Evolutionary conservation across 179 eudicot species (phyloP).

Genomic region (Silene coronaria): DNA sequence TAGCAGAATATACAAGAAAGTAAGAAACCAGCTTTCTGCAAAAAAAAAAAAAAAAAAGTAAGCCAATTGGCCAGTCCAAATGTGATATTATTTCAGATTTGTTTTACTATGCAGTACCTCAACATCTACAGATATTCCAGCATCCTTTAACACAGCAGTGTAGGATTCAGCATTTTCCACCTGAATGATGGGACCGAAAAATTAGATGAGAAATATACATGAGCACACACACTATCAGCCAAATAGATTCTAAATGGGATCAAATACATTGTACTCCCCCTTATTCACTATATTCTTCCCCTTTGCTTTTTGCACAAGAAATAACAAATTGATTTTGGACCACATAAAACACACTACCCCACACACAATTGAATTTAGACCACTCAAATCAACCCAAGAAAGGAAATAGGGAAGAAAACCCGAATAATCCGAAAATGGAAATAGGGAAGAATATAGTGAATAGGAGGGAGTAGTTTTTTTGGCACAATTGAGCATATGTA

Average conservation of each 20-base stretch:
- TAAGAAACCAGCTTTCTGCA: neutral
- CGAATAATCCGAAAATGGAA: too few relatives aligned
- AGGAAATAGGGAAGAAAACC: too few relatives aligned
- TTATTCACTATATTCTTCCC: too few relatives aligned
- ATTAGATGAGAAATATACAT: neutral
- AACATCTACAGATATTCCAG: constrained; percentile 64
- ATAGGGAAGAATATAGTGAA: too few relatives aligned
- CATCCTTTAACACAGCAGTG: constrained; percentile 45
- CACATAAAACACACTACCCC: too few relatives aligned
- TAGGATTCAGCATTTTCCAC: constrained; percentile 84
- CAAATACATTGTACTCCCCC: neutral
- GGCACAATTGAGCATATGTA: neutral
- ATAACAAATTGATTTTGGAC: too few relatives aligned
- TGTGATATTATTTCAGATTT: neutral
- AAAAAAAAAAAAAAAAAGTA: too few relatives aligned
- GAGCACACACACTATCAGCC: neutral
- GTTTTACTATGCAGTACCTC: constrained; percentile 46
- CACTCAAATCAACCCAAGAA: too few relatives aligned
- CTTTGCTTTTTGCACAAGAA: too few relatives aligned
- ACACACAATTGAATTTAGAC: too few relatives aligned
- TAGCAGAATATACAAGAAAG: constrained; percentile 8
- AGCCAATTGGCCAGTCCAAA: neutral
- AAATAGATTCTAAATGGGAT: neutral
- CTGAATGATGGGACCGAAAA: constrained; percentile 24
- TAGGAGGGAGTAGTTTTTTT: neutral